Evolutionary conservation across 2,329 filamentous ascomycete genomes (phyloP).

Genomic region (Lecanicillium sp.): DNA sequence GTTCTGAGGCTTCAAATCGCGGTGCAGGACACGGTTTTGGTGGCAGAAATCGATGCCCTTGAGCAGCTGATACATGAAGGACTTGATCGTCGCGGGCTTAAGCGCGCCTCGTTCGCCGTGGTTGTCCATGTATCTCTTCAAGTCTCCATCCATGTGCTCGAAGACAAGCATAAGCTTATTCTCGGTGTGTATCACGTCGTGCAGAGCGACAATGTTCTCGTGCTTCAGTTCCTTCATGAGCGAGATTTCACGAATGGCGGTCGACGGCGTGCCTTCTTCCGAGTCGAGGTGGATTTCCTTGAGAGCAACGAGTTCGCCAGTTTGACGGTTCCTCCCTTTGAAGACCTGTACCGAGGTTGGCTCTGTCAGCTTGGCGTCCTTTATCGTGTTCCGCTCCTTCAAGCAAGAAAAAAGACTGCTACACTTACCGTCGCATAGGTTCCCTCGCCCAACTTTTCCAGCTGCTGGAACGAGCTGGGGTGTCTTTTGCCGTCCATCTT

Average conservation of each 20-base stretch:
- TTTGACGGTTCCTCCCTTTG: conserved; percentile 95
- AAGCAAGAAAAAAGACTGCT: not conserved
- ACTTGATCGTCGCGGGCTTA: conserved; percentile 87
- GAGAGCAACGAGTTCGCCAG: conserved; percentile 88
- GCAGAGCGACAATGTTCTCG: conserved; percentile 92
- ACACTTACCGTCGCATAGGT: conserved; percentile 87
- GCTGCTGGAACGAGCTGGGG: conserved; percentile 96
- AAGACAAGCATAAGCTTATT: conserved; percentile 99
- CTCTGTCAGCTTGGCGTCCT: no score
- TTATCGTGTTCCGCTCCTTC: no score
- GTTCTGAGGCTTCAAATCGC: conserved; percentile 94
- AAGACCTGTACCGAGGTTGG: conserved; percentile 59
- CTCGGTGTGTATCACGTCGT: conserved; percentile 99
- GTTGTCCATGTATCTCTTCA: conserved; percentile 98
- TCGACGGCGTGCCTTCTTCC: conserved; percentile 94
- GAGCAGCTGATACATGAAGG: conserved; percentile 97
- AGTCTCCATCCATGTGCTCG: conserved; percentile 96
- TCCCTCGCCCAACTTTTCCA: conserved; percentile 97
- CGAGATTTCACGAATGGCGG: conserved; percentile 95
- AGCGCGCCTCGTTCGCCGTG: conserved; percentile 82
- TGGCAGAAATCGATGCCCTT: conserved; percentile 97
- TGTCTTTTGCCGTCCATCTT: conserved; percentile 87
- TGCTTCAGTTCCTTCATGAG: conserved; percentile 99
- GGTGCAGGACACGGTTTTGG: conserved; percentile 90
- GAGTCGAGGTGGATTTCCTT: conserved; percentile 99